Evolutionary conservation across 2,329 filamentous ascomycete species (phyloP), one percentile per base, ranked within the genome.

Genomic region (Cladosporium halotolerans): DNA sequence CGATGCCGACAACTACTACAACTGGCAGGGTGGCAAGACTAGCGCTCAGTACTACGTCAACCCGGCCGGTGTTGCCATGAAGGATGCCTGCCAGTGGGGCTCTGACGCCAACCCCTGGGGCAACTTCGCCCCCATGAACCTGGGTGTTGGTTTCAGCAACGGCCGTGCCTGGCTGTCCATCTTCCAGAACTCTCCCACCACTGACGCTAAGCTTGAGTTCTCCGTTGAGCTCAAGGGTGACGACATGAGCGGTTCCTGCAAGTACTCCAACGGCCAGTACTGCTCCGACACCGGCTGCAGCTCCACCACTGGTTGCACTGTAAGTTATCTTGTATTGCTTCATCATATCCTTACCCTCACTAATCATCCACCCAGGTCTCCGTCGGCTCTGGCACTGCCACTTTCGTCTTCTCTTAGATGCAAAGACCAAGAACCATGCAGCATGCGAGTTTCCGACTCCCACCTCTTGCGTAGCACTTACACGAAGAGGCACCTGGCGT

Each of bases 31-130:
- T 63, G 79, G 80, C 70, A 63, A 74, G 47, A 97, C 93, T 49
- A 91, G 89, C 45, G 91, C 91, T 42, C 93, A 97, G 75, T 97
- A 96, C 80, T 99, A 99, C 70, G 81, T 97, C 73, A 97, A 97
- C 81, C 87, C 87, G 64, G 79, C 82, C 62, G 90, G 89, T 56
- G 76, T 86, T 50, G 63, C 72, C 14, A 73, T 83, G 55, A 69
- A 82, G 60, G 73, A 91, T 10, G 88, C 82, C 47, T 99, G 93
- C 74, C 72, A 80, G 55, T 97, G 93, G 93, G 76, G 80, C 48
- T 77, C 77, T 16, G 76, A 82, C 55, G 84, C 70, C 52, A 66
- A 75, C 55, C 72, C 77, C 58, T 70, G 77, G 54, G 84, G 93
- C 60, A 96, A 99, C 81, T 96, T 81, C 79, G 85, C 93, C 45